A percentile compares a stretch with the other conserved stretches of the same genome.
These are phyloP conservation scores for Glycine latifolia DNA, from an alignment of 306 rosid species.

Conservation along the genomic window DNA sequence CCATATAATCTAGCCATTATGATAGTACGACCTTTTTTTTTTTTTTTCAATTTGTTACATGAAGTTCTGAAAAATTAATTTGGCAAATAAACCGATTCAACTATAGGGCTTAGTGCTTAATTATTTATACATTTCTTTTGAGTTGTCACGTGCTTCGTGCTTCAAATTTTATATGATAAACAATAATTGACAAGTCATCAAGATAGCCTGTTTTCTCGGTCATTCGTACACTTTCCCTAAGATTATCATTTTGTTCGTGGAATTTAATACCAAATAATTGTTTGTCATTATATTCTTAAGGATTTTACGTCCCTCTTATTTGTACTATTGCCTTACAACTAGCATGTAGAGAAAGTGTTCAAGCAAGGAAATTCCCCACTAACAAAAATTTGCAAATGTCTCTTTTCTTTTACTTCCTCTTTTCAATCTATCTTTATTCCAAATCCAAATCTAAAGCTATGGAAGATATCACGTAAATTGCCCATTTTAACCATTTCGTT, in stretches of 20 bases:
- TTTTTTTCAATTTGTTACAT: not conserved
- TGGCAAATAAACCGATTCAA: no score
- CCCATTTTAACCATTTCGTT: constrained; percentile 15
- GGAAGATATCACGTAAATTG: not conserved
- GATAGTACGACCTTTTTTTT: not conserved
- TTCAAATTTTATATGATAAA: not conserved
- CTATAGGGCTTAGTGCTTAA: no score
- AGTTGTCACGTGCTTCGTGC: not conserved
- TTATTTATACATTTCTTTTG: not conserved
- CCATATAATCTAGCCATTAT: not conserved
- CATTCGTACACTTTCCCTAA: not conserved
- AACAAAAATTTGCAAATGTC: constrained; percentile 8
- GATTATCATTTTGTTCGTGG: constrained; percentile 21
- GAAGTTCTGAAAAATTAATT: not conserved
- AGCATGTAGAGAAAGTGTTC: not conserved
- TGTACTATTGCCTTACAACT: not conserved
- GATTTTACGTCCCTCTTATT: not conserved
- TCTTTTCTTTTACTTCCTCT: constrained; percentile 14
- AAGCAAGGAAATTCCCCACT: not conserved
- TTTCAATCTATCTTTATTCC: constrained; percentile 30
- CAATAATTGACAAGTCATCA: not conserved
- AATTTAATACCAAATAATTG: constrained; percentile 11
- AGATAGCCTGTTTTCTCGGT: not conserved
- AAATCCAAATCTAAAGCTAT: constrained; percentile 22
- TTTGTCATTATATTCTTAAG: not conserved